phyloP scores from a whole-genome alignment of 768 basidiomycete genomes.

The Russula ochroleuca region DNA sequence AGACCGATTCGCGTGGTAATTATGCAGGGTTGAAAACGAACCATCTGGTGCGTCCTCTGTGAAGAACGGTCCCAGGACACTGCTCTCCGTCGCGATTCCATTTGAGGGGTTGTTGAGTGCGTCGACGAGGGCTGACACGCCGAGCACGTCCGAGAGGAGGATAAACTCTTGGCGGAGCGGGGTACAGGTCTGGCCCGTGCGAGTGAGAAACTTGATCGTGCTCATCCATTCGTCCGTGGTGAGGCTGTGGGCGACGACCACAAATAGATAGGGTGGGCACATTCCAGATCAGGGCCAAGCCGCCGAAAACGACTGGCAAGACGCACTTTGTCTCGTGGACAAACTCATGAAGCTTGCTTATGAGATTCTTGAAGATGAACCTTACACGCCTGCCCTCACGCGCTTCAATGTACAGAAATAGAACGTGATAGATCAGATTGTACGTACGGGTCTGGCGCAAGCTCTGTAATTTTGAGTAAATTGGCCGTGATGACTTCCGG shows the following conservation, averaged over 20 bases:
- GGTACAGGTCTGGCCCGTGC: slow-evolving; percentile 67
- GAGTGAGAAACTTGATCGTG: slow-evolving; percentile 73
- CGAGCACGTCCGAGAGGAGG: slow-evolving; percentile 77
- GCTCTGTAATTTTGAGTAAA: slow-evolving; percentile 38
- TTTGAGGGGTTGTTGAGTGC: slow-evolving; percentile 63
- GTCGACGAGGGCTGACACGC: slow-evolving; percentile 75
- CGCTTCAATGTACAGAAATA: slow-evolving; percentile 22
- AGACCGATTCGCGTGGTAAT: background rate
- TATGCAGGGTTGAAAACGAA: slow-evolving; percentile 34
- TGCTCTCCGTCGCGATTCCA: slow-evolving; percentile 62
- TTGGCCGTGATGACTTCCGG: slow-evolving; percentile 51
- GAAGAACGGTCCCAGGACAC: slow-evolving; percentile 79
- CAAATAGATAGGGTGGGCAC: too few relatives aligned
- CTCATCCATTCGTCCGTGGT: slow-evolving; percentile 86
- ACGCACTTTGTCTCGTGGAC: slow-evolving; percentile 61
- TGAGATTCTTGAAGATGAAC: slow-evolving; percentile 49
- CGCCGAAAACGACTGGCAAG: background rate
- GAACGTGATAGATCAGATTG: background rate
- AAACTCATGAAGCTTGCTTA: slow-evolving; percentile 71
- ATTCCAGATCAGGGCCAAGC: background rate
- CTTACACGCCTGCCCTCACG: slow-evolving; percentile 37
- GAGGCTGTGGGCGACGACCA: slow-evolving; percentile 37
- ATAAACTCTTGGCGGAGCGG: slow-evolving; percentile 68
- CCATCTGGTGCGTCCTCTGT: slow-evolving; percentile 72
- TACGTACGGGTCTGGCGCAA: slow-evolving; percentile 41